Base-by-base conservation (phyloP, 805 yeast genomes). In the Cyberlindnera euphorbiae region DNA sequence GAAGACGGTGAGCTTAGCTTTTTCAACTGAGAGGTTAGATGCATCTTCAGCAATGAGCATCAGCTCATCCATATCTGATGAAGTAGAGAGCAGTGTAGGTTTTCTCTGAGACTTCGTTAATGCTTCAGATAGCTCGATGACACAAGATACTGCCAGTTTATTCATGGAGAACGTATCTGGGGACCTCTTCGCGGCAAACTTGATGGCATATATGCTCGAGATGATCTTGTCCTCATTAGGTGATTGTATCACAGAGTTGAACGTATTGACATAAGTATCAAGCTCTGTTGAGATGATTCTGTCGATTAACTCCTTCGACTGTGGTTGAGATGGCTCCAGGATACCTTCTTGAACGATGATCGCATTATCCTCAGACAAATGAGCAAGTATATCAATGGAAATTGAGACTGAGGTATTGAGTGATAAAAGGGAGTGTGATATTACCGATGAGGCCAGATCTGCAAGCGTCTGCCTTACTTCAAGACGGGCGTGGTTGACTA, bases 321-420 rank as follows among this genome's bases (percentile, higher is more conserved):
- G 40, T 2, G 35, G 19, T 51, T 38, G 17, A 38, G 30, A 29
- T 42, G 45, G 36, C 21, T 39, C 29, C 10, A 38, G 31, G 5
- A 36, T 7, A 3, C 33, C 39, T 6, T n/a, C 30, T 4, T 25
- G 30, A 7, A 38, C 34, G 15, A 49, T 28, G 18, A 46, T 17
- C 26, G 49, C 23, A 8, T 33, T 14, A 19, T 50, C 46, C 8
- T 50, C 36, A 5, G 56, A 47, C 8, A 58, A 37, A 22, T 36
- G 35, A 2, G 59, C 47, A n/a, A 65, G 17, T 4, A 60, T 59
- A 12, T 62, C 68, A 7, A 73, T 30, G 2, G 66, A 27, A 9
- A 56, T 38, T 0, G 71, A 66, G 5, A 69, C 35, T 14, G 71
- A 49, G 9, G 50, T 42, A 15, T 56, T 55, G 35, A 75, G 57